A percentile compares a stretch with the other conserved stretches of the same genome.
Conservation (phyloP, 2,329 filamentous ascomycete genomes). For the Sclerotinia subarctica region DNA sequence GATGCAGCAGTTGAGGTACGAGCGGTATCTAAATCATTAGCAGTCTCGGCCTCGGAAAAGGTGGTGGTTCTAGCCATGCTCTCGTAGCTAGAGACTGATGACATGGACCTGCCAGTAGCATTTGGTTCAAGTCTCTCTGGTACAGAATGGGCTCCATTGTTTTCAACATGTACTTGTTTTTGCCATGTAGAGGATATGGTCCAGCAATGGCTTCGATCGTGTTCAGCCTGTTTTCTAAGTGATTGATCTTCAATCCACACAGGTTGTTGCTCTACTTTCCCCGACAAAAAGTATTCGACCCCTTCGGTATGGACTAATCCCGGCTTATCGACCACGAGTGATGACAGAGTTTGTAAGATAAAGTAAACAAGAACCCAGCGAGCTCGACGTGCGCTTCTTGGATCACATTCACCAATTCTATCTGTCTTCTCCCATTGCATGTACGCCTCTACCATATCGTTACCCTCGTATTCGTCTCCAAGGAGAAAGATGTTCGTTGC, state of each 20-base stretch:
- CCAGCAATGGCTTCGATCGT: slow-evolving; percentile 39
- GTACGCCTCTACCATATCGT: slow-evolving; percentile 54
- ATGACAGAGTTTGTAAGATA: slow-evolving; percentile 57
- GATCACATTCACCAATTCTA: slow-evolving; percentile 49
- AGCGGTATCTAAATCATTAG: neutral
- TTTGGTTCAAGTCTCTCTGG: neutral
- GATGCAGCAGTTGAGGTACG: neutral
- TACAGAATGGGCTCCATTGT: neutral
- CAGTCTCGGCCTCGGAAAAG: slow-evolving; percentile 18
- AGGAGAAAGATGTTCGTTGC: slow-evolving; percentile 58
- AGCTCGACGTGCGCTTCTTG: slow-evolving; percentile 53
- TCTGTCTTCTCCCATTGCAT: slow-evolving; percentile 56
- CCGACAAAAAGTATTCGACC: slow-evolving; percentile 56
- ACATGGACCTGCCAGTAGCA: neutral
- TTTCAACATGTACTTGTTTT: neutral
- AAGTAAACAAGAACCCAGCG: slow-evolving; percentile 62
- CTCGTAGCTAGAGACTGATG: slow-evolving; percentile 12
- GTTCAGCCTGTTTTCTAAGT: slow-evolving; percentile 34
- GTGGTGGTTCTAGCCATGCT: slow-evolving; percentile 13
- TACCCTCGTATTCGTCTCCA: slow-evolving; percentile 51
- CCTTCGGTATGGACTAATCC: slow-evolving; percentile 50
- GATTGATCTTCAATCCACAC: slow-evolving; percentile 48
- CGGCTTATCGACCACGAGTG: slow-evolving; percentile 56
- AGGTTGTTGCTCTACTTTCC: slow-evolving; percentile 52
- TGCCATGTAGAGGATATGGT: slow-evolving; percentile 22